These are phyloP conservation scores for Hypoxylon rubiginosum DNA, from an alignment of 2,329 filamentous ascomycete species.

Conservation along the genomic window DNA sequence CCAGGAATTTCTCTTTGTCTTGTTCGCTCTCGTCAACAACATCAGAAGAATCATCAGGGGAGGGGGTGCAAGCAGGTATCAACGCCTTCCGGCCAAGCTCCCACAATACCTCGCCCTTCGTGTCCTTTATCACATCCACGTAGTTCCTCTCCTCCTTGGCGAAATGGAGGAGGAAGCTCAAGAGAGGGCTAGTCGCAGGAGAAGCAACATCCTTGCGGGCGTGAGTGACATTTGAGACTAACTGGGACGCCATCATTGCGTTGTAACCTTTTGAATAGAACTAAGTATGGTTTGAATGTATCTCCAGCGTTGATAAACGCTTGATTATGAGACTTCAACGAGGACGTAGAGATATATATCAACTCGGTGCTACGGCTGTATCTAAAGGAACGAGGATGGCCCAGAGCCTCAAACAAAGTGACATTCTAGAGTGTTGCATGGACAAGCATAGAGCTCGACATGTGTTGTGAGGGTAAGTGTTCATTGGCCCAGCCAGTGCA, in stretches of 20 bases:
- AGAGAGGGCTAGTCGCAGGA: neutral
- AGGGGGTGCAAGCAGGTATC: neutral
- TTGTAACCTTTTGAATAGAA: neutral
- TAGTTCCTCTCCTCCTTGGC: neutral
- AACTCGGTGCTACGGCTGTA: too few relatives aligned
- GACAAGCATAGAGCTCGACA: too few relatives aligned
- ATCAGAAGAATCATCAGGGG: too few relatives aligned
- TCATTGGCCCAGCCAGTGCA: too few relatives aligned
- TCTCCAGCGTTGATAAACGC: too few relatives aligned
- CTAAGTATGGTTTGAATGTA: neutral
- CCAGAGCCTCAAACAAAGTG: too few relatives aligned
- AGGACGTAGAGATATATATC: too few relatives aligned
- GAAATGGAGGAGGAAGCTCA: neutral
- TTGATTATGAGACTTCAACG: too few relatives aligned
- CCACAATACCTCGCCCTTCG: neutral
- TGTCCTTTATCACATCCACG: neutral
- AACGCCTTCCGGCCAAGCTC: neutral
- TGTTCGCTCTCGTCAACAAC: neutral
- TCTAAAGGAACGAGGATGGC: too few relatives aligned
- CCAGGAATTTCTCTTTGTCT: neutral
- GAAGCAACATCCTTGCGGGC: neutral
- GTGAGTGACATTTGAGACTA: neutral
- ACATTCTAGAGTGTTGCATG: too few relatives aligned
- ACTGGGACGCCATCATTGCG: neutral
- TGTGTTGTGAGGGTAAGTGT: too few relatives aligned